Conservation (phyloP, 2,329 filamentous ascomycete species). For the Trichoderma koningii region DNA sequence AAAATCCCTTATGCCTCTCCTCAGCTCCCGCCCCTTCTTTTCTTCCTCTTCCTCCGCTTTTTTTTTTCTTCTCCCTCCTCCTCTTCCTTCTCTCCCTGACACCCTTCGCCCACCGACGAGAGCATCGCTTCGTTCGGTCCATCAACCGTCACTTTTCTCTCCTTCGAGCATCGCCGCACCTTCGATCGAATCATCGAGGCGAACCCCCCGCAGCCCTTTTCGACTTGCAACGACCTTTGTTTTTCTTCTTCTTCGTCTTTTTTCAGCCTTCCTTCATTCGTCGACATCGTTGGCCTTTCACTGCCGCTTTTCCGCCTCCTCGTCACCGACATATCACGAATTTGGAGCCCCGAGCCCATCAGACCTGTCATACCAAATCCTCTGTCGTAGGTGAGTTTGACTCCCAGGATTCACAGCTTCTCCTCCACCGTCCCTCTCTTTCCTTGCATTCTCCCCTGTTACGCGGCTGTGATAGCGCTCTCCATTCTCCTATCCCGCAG, state of each 20-base stretch:
- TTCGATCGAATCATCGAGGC: slow-evolving; percentile 16
- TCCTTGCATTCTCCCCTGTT: background rate
- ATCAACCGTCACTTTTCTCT: slow-evolving; percentile 17
- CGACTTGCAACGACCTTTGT: slow-evolving; percentile 1
- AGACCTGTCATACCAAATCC: background rate
- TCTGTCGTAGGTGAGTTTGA: slow-evolving; percentile 22
- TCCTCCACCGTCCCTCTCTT: background rate
- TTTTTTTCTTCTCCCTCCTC: slow-evolving; percentile 14
- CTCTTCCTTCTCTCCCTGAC: slow-evolving; percentile 17
- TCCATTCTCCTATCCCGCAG: slow-evolving; percentile 6
- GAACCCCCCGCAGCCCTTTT: background rate
- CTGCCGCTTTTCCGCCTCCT: slow-evolving; percentile 16
- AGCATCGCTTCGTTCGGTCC: slow-evolving; percentile 27
- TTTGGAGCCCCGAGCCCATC: background rate
- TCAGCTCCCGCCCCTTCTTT: slow-evolving; percentile 5
- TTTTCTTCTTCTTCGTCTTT: slow-evolving; percentile 6
- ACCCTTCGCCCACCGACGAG: slow-evolving; percentile 26
- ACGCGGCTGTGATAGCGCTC: background rate
- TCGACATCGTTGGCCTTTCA: background rate
- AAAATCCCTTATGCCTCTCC: background rate
- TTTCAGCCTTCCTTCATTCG: slow-evolving; percentile 10
- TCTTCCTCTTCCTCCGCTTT: slow-evolving; percentile 18
- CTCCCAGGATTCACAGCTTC: background rate
- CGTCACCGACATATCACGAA: slow-evolving; percentile 28
- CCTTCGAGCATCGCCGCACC: slow-evolving; percentile 21